phyloP scores from a whole-genome alignment of 495 filamentous ascomycete genomes.

The Trichoderma erinaceum region DNA sequence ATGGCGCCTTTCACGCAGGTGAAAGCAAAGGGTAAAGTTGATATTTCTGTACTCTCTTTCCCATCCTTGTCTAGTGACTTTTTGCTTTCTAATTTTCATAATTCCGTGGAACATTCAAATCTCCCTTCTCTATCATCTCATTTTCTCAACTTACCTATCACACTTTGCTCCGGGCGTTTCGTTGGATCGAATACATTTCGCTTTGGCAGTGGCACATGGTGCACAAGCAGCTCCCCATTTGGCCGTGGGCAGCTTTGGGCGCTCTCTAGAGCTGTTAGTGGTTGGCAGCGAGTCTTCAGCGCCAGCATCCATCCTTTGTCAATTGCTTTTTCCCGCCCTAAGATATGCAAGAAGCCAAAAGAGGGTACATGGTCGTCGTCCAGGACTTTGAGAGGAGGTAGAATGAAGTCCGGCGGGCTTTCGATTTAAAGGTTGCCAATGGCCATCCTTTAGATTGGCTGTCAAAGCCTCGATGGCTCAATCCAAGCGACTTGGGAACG shows the following conservation, averaged over 20 bases:
- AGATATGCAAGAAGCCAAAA: conserved; percentile 9
- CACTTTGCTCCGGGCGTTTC: conserved; percentile 21
- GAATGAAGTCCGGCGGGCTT: conserved; percentile 10
- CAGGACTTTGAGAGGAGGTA: neutral
- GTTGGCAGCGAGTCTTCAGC: neutral
- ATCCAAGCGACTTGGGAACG: neutral
- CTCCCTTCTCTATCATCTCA: neutral
- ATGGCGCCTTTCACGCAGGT: neutral
- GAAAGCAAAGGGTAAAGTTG: neutral
- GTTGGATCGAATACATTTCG: conserved; percentile 27
- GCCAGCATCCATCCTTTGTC: neutral
- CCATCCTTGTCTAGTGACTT: neutral
- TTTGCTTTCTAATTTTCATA: neutral
- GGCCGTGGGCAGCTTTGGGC: conserved; percentile 19
- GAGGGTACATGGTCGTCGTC: conserved; percentile 4
- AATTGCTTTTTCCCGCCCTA: neutral
- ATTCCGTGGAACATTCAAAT: neutral
- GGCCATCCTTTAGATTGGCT: neutral
- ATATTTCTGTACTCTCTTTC: too few relatives aligned
- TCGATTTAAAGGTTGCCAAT: neutral
- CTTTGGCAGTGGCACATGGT: conserved; percentile 31
- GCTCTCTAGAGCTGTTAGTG: conserved; percentile 8
- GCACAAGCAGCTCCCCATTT: conserved; percentile 36
- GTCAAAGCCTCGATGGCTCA: neutral
- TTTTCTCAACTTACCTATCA: conserved; percentile 24